Percentiles rank a stretch among this genome's conserved stretches.
phyloP scores from a whole-genome alignment of 108 stramenopile species.

The Parmales sp. region DNA sequence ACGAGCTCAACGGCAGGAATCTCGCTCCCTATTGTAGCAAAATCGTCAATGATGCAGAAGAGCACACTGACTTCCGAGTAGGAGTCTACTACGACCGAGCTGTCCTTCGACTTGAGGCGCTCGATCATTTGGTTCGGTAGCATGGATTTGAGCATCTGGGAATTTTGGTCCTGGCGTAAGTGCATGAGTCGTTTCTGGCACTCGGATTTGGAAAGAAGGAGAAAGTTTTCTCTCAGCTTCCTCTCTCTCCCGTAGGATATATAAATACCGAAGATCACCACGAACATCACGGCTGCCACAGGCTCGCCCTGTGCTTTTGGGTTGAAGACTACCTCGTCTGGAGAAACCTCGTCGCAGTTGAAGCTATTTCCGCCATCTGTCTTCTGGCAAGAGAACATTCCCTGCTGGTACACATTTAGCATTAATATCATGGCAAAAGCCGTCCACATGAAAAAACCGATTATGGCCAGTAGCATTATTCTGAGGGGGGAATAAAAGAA shows the following conservation, averaged over 20 bases:
- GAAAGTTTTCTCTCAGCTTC: neutral
- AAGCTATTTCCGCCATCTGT: too few relatives aligned
- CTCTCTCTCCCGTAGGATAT: neutral
- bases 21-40: neutral
- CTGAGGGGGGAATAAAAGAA: too few relatives aligned
- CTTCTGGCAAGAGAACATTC: too few relatives aligned
- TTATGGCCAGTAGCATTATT: too few relatives aligned
- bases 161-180: neutral
- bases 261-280: neutral
- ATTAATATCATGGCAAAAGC: too few relatives aligned
- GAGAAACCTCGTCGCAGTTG: too few relatives aligned
- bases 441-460: too few relatives aligned
- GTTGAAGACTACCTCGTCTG: too few relatives aligned
- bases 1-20: conserved; percentile 10
- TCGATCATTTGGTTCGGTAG: conserved; percentile 8
- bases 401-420: too few relatives aligned
- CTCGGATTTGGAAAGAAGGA: neutral
- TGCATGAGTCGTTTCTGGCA: conserved; percentile 1
- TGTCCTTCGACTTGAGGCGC: neutral
- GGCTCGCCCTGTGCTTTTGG: too few relatives aligned
- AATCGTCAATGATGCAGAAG: conserved; percentile 19
- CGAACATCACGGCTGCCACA: neutral
- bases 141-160: neutral
- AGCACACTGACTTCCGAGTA: conserved; percentile 21
- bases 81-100: conserved; percentile 3